Percentiles rank a stretch among this genome's conserved stretches.
phyloP scores from a whole-genome alignment of 2,329 filamentous ascomycete species.

The Nakataea oryzae region DNA sequence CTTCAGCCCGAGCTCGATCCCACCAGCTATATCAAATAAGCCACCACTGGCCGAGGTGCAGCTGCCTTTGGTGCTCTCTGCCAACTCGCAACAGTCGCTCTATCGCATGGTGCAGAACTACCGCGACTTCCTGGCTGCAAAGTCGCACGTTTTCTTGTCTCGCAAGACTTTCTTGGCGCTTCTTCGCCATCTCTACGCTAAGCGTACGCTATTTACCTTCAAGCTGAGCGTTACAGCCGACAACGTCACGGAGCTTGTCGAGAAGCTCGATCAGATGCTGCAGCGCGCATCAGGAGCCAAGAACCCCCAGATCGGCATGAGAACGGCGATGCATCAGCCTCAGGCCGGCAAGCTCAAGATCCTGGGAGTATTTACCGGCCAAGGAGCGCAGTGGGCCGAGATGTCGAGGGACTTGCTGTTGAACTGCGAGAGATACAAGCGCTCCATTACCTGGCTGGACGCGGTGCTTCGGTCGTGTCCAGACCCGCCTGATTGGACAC shows the following conservation, averaged over 20 bases:
- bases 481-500: slow-evolving; percentile 17
- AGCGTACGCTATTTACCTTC: slow-evolving; percentile 20
- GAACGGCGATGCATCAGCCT: background rate
- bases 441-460: slow-evolving; percentile 22
- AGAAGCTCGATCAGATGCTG: slow-evolving; percentile 11
- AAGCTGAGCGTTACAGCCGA: slow-evolving; percentile 16
- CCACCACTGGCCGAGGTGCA: background rate
- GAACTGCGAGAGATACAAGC: slow-evolving; percentile 18
- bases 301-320: background rate
- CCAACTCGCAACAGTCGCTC: slow-evolving; percentile 23
- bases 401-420: slow-evolving; percentile 25
- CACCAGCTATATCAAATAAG: background rate
- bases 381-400: slow-evolving; percentile 31
- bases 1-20: background rate
- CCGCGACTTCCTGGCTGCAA: slow-evolving; percentile 16
- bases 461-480: slow-evolving; percentile 13
- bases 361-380: slow-evolving; percentile 29
- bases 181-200: slow-evolving; percentile 20
- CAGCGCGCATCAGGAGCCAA: background rate
- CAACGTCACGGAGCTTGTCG: slow-evolving; percentile 12
- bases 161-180: slow-evolving; percentile 12
- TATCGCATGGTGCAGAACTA: slow-evolving; percentile 15
- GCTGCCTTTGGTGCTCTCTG: slow-evolving; percentile 26
- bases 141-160: background rate
- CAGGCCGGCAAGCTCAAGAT: slow-evolving; percentile 11